Conservation (phyloP, 306 rosid genomes). For the Fagus crenata region DNA sequence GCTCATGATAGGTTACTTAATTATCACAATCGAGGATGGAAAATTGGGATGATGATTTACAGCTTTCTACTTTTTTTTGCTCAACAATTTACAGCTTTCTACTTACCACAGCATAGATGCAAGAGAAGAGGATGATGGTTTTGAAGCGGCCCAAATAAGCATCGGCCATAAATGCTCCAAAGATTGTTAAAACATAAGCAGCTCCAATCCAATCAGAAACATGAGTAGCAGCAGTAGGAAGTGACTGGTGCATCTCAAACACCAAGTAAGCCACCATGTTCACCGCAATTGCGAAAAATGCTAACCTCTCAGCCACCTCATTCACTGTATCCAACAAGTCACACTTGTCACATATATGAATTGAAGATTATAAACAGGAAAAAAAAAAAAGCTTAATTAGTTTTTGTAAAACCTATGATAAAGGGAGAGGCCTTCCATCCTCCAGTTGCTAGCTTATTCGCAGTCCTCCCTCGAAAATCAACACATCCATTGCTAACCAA, state of each 20-base stretch:
- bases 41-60: no score
- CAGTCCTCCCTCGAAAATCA: slow-evolving; percentile 44
- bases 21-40: no score
- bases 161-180: slow-evolving; percentile 63
- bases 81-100: no score
- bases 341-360: background rate
- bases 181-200: slow-evolving; percentile 44
- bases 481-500: slow-evolving; percentile 54
- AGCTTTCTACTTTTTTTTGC: no score
- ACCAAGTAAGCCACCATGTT: slow-evolving; percentile 56
- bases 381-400: background rate
- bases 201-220: slow-evolving; percentile 65
- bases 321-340: slow-evolving; percentile 29
- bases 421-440: slow-evolving; percentile 68
- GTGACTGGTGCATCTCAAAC: slow-evolving; percentile 42
- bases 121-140: slow-evolving; percentile 51
- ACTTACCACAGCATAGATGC: slow-evolving; percentile 38
- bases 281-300: slow-evolving; percentile 49
- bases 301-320: slow-evolving; percentile 60
- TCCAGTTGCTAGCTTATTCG: slow-evolving; percentile 50
- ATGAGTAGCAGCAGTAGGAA: slow-evolving; percentile 52
- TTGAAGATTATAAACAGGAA: background rate
- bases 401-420: slow-evolving; percentile 39
- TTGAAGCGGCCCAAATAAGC: slow-evolving; percentile 64
- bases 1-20: no score